Percentiles rank a stretch among this genome's conserved stretches.
Evolutionary conservation across 805 yeast genomes (phyloP).

Genomic region (Ogataea paradorogensis): DNA sequence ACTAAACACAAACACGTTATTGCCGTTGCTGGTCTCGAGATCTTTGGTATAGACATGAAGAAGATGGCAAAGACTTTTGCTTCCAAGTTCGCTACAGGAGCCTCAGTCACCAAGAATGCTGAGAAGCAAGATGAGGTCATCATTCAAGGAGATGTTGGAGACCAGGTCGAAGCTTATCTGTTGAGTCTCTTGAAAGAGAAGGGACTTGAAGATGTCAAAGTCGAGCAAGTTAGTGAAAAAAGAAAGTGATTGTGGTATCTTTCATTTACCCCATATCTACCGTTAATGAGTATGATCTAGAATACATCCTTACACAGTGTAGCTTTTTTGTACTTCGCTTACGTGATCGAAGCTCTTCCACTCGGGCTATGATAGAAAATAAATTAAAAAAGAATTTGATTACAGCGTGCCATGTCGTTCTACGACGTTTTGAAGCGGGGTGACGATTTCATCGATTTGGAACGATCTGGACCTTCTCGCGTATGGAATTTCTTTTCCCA

Average conservation of each 20-base stretch:
- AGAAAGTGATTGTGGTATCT: slow-evolving; percentile 50
- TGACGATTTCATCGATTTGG: slow-evolving; percentile 57
- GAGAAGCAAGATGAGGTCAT: slow-evolving; percentile 91
- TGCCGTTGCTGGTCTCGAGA: slow-evolving; percentile 83
- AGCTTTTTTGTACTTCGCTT: too few species aligned
- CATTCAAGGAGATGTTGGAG: slow-evolving; percentile 94
- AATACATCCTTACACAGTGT: slow-evolving; percentile 1
- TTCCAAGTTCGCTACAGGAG: slow-evolving; percentile 93
- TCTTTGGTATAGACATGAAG: slow-evolving; percentile 84
- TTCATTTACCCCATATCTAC: background rate
- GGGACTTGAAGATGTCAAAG: slow-evolving; percentile 80
- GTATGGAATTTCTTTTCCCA: slow-evolving; percentile 71
- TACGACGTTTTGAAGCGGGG: slow-evolving; percentile 70
- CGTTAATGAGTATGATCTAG: background rate
- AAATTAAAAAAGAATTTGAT: background rate
- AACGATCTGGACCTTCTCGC: slow-evolving; percentile 48
- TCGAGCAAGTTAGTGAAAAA: slow-evolving; percentile 84
- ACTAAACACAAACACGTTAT: slow-evolving; percentile 85
- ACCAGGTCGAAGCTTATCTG: slow-evolving; percentile 79
- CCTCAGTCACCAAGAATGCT: slow-evolving; percentile 82
- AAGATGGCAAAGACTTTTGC: slow-evolving; percentile 90
- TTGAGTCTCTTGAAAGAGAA: slow-evolving; percentile 70
- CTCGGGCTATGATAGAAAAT: too few species aligned
- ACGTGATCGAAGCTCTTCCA: too few species aligned
- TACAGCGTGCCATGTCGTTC: slow-evolving; percentile 52